These are phyloP conservation scores for Nidularia pulvinata DNA, from an alignment of 768 basidiomycete species.

Conservation along the genomic window DNA sequence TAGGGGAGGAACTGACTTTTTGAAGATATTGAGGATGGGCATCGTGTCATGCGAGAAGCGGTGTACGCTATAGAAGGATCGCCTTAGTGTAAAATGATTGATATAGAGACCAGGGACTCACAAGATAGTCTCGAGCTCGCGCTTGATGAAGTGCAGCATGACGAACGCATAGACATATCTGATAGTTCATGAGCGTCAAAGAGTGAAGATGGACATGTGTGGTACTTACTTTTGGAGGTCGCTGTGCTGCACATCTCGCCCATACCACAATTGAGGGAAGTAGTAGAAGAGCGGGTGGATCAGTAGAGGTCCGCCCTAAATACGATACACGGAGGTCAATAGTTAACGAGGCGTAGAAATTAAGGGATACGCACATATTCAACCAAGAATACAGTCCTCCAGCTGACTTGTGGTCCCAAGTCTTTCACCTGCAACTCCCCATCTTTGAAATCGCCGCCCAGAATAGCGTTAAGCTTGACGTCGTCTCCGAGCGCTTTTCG, in stretches of 20 bases:
- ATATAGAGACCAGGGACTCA: slow-evolving; percentile 27
- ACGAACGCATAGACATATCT: slow-evolving; percentile 74
- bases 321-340: slow-evolving; percentile 2
- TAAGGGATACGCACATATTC: slow-evolving; percentile 80
- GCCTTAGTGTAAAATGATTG: too few relatives aligned
- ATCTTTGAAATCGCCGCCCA: slow-evolving; percentile 51
- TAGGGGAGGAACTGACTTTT: slow-evolving; percentile 63
- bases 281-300: slow-evolving; percentile 88
- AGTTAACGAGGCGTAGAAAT: neutral
- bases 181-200: slow-evolving; percentile 5
- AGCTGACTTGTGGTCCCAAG: slow-evolving; percentile 86
- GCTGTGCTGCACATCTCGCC: slow-evolving; percentile 70
- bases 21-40: slow-evolving; percentile 84
- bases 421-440: slow-evolving; percentile 84
- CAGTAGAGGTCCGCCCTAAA: slow-evolving; percentile 81
- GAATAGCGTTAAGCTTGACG: slow-evolving; percentile 49
- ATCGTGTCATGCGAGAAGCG: slow-evolving; percentile 96
- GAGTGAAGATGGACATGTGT: neutral
- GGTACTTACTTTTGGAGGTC: slow-evolving; percentile 66
- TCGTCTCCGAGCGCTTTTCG: slow-evolving; percentile 66
- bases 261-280: slow-evolving; percentile 70
- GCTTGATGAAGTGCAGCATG: slow-evolving; percentile 87
- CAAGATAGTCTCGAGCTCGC: slow-evolving; percentile 93
- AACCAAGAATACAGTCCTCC: slow-evolving; percentile 85
- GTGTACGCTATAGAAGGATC: slow-evolving; percentile 61